Base-by-base conservation (phyloP, 2,329 filamentous ascomycete species). In the Cytospora schulzeri region DNA sequence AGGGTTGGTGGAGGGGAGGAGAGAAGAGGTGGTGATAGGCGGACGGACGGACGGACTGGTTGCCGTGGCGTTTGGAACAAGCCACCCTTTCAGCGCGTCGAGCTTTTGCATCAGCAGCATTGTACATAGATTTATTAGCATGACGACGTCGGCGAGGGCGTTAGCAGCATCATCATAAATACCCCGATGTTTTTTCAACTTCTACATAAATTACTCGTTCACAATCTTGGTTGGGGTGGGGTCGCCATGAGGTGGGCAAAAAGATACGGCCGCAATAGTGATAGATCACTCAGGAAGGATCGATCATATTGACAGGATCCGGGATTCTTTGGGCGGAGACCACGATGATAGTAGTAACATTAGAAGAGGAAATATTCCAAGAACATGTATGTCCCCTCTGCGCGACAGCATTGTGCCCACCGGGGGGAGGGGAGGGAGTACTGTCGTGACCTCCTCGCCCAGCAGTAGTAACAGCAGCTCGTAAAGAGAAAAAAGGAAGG, bases 81-180 rank as follows among this genome's bases (percentile, higher is more conserved):
- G 50, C 52, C 60, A 41, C 55, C n/a, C 38, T 62, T 41, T 31
- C 28, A 62, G 52, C 60, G 60, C 60, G 60, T 62, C 55, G 41
- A 62, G 60, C 60, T 62, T 63, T 63, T 63, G 56, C 24, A 53
- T 59, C 33, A 35, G 61, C 55, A 50, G 55, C 55, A 50, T 63
- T 33, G 62, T 63, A 63, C 55, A 63, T 63, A 53, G 60, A 56
- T 51, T n/a, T 48, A 62, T 28, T 29, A 62, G 29, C 52, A 38
- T 45, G 15, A 56, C 52, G 52, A 28, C 60, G 52, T 35, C 24
- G 52, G 31, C 52, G 52, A 56, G 19, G 60, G 60, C 41, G 52
- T 62, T 62, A 26, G 33, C 45, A 26, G 26, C 45, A 29, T 35
- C 29, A 51, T 56, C 24, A 60, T n/a, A 56, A 55, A 62, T 56